Evolutionary conservation across 208 protist species (phyloP).

Genomic region (Acanthamoeba sp.): DNA sequence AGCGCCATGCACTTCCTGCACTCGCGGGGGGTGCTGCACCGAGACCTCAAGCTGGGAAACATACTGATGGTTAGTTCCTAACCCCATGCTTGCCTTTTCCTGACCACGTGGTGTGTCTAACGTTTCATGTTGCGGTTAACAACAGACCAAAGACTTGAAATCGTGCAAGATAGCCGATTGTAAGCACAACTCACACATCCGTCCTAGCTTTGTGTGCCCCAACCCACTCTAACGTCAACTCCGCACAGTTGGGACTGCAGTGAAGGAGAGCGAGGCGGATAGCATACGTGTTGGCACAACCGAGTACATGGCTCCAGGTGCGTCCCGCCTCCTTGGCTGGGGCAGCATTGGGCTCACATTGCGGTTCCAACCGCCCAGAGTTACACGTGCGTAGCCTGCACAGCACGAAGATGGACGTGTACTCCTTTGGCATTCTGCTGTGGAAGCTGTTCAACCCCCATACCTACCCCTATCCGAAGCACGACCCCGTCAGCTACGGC

Average conservation of each 20-base stretch:
- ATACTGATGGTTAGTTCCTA: not conserved
- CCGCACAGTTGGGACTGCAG: slow-evolving; percentile 37
- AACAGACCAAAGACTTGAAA: slow-evolving; percentile 36
- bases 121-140: not conserved
- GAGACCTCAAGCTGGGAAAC: slow-evolving; percentile 68
- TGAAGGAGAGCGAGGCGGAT: slow-evolving; percentile 50
- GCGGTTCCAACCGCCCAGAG: too few relatives aligned
- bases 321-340: too few relatives aligned
- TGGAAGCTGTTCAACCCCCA: slow-evolving; percentile 69
- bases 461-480: slow-evolving; percentile 50
- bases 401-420: slow-evolving; percentile 71
- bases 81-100: too few relatives aligned
- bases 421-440: slow-evolving; percentile 62
- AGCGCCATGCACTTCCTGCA: slow-evolving; percentile 72
- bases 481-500: slow-evolving; percentile 13
- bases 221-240: not conserved
- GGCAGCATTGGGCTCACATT: too few relatives aligned
- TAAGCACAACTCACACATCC: not conserved
- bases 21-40: slow-evolving; percentile 29
- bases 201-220: not conserved
- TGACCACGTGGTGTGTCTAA: not conserved
- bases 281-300: slow-evolving; percentile 42
- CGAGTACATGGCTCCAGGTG: slow-evolving; percentile 70
- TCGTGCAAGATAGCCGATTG: slow-evolving; percentile 68
- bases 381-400: slow-evolving; percentile 9